Conservation (phyloP, 2,329 filamentous ascomycete genomes). For the Microcera coccophila region DNA sequence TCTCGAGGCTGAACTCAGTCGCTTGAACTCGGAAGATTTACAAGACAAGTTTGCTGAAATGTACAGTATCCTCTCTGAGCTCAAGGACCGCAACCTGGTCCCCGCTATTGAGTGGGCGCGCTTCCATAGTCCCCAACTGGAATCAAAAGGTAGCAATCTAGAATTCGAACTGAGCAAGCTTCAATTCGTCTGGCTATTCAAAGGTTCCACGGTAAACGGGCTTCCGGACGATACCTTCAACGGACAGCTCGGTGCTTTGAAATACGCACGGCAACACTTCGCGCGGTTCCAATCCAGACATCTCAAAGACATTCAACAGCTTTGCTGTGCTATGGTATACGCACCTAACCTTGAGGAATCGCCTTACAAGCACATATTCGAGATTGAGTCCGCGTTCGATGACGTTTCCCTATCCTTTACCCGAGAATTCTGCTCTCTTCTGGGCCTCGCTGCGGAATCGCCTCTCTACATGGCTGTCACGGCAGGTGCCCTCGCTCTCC, state of each 20-base stretch:
- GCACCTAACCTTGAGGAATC: slow-evolving; percentile 68
- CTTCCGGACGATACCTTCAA: slow-evolving; percentile 51
- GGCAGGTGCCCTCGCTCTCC: slow-evolving; percentile 86
- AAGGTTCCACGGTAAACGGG: slow-evolving; percentile 54
- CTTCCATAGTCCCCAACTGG: slow-evolving; percentile 64
- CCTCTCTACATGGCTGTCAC: slow-evolving; percentile 91
- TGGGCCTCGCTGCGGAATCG: slow-evolving; percentile 85
- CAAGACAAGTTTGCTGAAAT: slow-evolving; percentile 80
- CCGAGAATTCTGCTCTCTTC: slow-evolving; percentile 86
- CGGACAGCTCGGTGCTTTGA: slow-evolving; percentile 62
- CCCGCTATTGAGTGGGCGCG: slow-evolving; percentile 88
- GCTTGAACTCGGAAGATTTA: slow-evolving; percentile 48
- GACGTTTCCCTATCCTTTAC: slow-evolving; percentile 86
- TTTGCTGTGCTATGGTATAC: slow-evolving; percentile 78
- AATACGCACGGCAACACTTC: slow-evolving; percentile 75
- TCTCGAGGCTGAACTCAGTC: slow-evolving; percentile 22
- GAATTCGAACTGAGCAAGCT: slow-evolving; percentile 92
- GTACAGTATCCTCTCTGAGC: slow-evolving; percentile 80
- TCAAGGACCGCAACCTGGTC: slow-evolving; percentile 69
- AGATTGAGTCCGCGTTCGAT: slow-evolving; percentile 70
- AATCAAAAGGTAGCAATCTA: slow-evolving; percentile 81
- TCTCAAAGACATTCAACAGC: slow-evolving; percentile 71
- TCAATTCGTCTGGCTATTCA: slow-evolving; percentile 86
- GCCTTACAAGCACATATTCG: slow-evolving; percentile 76
- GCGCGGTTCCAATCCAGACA: slow-evolving; percentile 71